Evolutionary conservation across 1,284 basidiomycete species (phyloP).

Genomic region (Bothia castanella): DNA sequence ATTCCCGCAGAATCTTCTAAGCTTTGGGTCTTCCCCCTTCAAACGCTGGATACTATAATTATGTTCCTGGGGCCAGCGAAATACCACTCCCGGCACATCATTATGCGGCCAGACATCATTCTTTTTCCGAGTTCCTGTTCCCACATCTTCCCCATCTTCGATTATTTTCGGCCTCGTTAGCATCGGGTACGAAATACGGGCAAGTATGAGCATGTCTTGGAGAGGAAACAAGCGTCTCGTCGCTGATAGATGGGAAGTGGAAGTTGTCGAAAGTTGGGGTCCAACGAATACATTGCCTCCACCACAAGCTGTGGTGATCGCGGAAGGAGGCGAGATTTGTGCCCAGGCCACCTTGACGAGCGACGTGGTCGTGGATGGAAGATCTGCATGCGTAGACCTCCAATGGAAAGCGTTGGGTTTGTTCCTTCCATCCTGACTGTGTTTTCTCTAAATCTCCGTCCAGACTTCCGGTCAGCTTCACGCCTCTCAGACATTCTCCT

Average conservation of each 20-base stretch:
- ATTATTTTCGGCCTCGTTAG: constrained; percentile 64
- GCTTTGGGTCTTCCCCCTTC: constrained; percentile 75
- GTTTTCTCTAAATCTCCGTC: constrained; percentile 2
- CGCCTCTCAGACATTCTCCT: constrained; percentile 45
- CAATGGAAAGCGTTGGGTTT: constrained; percentile 74
- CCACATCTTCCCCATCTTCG: constrained; percentile 59
- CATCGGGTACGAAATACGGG: constrained; percentile 66
- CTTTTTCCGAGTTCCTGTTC: constrained; percentile 67
- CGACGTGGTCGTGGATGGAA: constrained; percentile 60
- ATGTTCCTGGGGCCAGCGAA: constrained; percentile 49
- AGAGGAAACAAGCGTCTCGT: constrained; percentile 66
- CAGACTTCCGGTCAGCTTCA: constrained; percentile 64
- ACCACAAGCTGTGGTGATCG: constrained; percentile 59
- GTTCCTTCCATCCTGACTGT: constrained; percentile 6
- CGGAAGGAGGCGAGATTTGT: constrained; percentile 75
- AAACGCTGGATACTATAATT: constrained; percentile 61
- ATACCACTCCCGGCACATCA: constrained; percentile 58
- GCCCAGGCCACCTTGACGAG: constrained; percentile 62
- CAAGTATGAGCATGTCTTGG: constrained; percentile 67
- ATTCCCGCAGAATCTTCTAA: constrained; percentile 66
- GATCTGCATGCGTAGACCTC: constrained; percentile 65
- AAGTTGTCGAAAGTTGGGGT: constrained; percentile 57
- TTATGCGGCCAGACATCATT: constrained; percentile 69
- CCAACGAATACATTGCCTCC: constrained; percentile 36
- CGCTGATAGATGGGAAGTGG: constrained; percentile 54